A percentile compares a stretch with the other conserved stretches of the same genome.
These are phyloP conservation scores for Tricladium varicosporioides DNA, from an alignment of 2,329 filamentous ascomycete genomes.

Conservation along the genomic window DNA sequence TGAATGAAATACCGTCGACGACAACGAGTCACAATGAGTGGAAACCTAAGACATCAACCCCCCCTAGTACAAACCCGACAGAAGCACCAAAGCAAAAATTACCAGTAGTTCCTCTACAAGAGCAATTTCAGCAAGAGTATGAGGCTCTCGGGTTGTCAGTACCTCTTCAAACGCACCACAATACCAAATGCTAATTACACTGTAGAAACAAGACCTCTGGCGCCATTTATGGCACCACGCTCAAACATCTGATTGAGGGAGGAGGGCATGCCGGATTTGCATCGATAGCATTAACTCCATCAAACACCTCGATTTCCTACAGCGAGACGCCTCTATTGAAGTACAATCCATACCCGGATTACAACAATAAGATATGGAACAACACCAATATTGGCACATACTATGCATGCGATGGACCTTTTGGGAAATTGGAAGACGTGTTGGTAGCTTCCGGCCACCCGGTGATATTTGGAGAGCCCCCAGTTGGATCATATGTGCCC, in stretches of 20 bases:
- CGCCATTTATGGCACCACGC: slow-evolving; percentile 56
- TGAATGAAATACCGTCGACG: neutral
- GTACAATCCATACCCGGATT: slow-evolving; percentile 71
- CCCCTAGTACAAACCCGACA: no score
- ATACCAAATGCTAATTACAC: slow-evolving; percentile 7
- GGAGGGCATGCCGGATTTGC: slow-evolving; percentile 31
- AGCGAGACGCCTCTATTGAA: slow-evolving; percentile 48
- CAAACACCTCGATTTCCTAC: slow-evolving; percentile 42
- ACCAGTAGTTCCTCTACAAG: slow-evolving; percentile 9
- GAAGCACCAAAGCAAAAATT: neutral
- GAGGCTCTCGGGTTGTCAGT: slow-evolving; percentile 21
- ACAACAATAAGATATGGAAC: slow-evolving; percentile 63
- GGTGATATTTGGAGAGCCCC: slow-evolving; percentile 54
- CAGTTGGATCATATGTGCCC: slow-evolving; percentile 61
- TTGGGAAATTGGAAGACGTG: slow-evolving; percentile 52
- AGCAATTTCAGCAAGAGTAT: slow-evolving; percentile 24
- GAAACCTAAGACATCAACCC: no score
- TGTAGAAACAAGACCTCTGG: slow-evolving; percentile 45
- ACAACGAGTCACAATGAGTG: neutral
- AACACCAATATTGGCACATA: slow-evolving; percentile 54
- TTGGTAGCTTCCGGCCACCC: slow-evolving; percentile 63
- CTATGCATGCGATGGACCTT: slow-evolving; percentile 62
- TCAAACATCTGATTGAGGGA: slow-evolving; percentile 45
- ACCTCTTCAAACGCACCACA: neutral
- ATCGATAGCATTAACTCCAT: slow-evolving; percentile 32